Percentiles rank a stretch among this genome's conserved stretches.
Evolutionary conservation across 352 stramenopile genomes (phyloP).

Genomic region (Globisporangium alternatum): DNA sequence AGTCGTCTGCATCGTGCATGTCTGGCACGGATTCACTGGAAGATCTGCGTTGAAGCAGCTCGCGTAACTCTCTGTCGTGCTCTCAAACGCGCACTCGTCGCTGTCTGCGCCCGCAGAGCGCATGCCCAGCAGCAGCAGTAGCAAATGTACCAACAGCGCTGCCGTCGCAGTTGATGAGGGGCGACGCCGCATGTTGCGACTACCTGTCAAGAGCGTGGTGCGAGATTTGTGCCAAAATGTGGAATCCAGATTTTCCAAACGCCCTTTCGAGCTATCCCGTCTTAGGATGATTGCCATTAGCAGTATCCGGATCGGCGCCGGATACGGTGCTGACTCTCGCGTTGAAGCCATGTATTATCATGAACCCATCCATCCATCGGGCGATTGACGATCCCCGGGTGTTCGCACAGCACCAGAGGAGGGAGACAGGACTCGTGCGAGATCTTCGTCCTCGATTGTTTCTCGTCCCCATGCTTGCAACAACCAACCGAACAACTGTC

Average conservation of each 20-base stretch:
- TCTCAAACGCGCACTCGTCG: conserved; percentile 12
- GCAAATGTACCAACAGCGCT: neutral
- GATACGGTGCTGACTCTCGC: no score
- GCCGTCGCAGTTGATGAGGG: neutral
- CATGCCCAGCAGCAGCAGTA: neutral
- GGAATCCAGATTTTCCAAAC: neutral
- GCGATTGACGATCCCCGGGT: no score
- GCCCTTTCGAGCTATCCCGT: neutral
- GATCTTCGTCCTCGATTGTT: no score
- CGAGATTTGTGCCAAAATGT: neutral
- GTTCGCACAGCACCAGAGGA: no score
- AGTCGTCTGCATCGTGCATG: neutral
- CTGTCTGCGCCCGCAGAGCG: neutral
- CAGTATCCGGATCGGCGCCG: no score
- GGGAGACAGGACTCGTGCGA: no score
- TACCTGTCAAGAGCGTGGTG: neutral
- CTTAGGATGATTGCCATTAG: no score
- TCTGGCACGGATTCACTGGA: neutral
- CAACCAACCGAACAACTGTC: no score
- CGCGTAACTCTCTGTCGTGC: neutral
- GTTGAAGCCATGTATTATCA: no score
- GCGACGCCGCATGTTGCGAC: neutral
- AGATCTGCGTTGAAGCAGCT: conserved; percentile 12
- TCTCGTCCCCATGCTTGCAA: no score
- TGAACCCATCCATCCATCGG: no score